Base-by-base conservation (phyloP, 208 protist species). In the Acanthamoeba rhysodes region DNA sequence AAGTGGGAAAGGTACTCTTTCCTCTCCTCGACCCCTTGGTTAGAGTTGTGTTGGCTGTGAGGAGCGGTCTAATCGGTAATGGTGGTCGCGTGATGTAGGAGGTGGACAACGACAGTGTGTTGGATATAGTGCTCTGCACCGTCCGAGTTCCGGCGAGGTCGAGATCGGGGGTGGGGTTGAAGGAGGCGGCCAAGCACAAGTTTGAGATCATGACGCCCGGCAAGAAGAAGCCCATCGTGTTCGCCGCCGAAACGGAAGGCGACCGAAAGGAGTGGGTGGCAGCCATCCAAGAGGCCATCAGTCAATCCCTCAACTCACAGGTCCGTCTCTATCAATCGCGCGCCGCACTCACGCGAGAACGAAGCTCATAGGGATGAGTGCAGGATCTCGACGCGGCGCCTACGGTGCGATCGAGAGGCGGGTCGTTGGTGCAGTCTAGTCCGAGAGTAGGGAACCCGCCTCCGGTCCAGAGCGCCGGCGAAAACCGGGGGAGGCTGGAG, bases 201-300 rank as follows among this genome's bases (percentile, higher is more conserved):
- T 90, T 90, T 53, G 84, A 90, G 57, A 90, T 90, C 24, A 68
- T 90, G 57, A 90, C 84, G 68, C 84, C 84, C 9, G 84, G 84
- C 55, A 62, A 68, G 53, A 90, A 90, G 84, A 90, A 90, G 84
- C 55, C 84, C 18, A 34, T 90, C 34, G 57, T 90, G 9, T 68
- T 90, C 22, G 55, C 48, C 9, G 84, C 84, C 9, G 84, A 90
- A 24, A 70, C 84, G 8, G 84, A 90, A 45, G 29, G 57, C 20
- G 84, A 90, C 14, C 84, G 84, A 32, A 37, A 62, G 41, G 84
- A 90, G 37, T 90, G 84, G 84, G 84, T 90, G 29, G 57, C 48
- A 3, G 84, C 84, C 5, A 90, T 90, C 14, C 84, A 90, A n/a
- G 84, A 90, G 48, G 84, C 84, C 24, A 90, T 90, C 84, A 68